Conservation (phyloP, 306 rosid species). For the Benincasa hispida region DNA sequence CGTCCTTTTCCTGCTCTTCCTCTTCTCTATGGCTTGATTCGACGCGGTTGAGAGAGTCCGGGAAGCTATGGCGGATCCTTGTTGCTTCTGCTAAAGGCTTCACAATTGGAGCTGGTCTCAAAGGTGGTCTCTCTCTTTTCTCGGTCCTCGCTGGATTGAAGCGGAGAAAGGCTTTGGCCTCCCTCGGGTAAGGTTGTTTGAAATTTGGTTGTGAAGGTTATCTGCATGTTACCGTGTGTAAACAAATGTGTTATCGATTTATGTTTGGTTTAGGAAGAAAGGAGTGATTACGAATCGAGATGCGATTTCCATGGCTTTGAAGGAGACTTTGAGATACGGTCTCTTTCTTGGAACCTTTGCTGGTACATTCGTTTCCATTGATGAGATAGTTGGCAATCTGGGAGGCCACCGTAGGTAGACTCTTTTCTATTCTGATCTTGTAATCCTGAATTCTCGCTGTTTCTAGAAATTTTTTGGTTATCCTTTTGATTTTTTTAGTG, state of each 20-base stretch:
- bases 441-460: not conserved
- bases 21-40: constrained; percentile 14
- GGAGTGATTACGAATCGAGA: constrained; percentile 46
- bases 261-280: constrained; percentile 31
- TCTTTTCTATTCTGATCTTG: constrained; percentile 16
- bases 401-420: constrained; percentile 89
- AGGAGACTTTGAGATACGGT: constrained; percentile 91
- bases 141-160: constrained; percentile 63
- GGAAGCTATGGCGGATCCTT: constrained; percentile 53
- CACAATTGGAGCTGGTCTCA: constrained; percentile 85
- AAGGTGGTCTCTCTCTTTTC: constrained; percentile 91
- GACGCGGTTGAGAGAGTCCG: constrained; percentile 30
- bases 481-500: constrained; percentile 14
- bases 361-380: constrained; percentile 76
- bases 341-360: constrained; percentile 86
- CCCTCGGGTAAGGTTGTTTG: constrained; percentile 26
- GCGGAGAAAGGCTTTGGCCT: constrained; percentile 46
- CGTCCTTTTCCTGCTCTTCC: constrained; percentile 13
- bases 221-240: not conserved
- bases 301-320: constrained; percentile 50
- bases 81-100: constrained; percentile 74
- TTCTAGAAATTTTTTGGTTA: not conserved
- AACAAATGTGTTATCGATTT: not conserved
- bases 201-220: not conserved
- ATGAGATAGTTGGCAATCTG: constrained; percentile 58